Evolutionary conservation across 106 monocot species (phyloP), one percentile per base, ranked within the genome.

Genomic region (Acorus calamus): DNA sequence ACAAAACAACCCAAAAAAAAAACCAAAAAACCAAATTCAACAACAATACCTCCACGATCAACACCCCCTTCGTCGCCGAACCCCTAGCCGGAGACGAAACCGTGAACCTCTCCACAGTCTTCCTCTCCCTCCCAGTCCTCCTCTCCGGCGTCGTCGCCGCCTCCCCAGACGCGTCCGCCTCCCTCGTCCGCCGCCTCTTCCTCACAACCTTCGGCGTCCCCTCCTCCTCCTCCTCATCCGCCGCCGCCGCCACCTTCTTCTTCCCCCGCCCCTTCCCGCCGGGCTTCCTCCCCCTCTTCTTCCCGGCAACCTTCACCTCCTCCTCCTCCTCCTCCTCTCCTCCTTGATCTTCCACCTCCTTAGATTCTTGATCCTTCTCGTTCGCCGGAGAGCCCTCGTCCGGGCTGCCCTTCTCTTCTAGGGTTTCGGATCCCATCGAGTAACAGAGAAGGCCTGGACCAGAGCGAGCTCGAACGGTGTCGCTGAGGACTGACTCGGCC

Each of bases 121-220:
- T 89, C 75, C 85, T 74, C 75, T 89, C 89, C 69, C 89, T 85
- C 55, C 82, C 63, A 7, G 89, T 85, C 64, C 88, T 69, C 67
- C 84, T 80, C 4, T 10, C 4, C 48, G 1, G 48, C 65, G 13
- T 8, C 47, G 11, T 10, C 57, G 14, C 28, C 28, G 28, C 28
- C 28, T 28, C 28, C 28, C 28, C 43, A 5, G 46, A 44, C 49
- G 44, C 46, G n/a, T 49, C 42, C 51, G 42, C 66, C 67, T 66
- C 65, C 46, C 56, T 57, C 76, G 28, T 28, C 28, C 28, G 28
- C 28, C 28, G 0, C 28, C 28, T 28, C 28, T 28, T 28, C 28
- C 28, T 28, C 28, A 28, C 28, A 28, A 28, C 28, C 28, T 28
- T 69, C 65, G 7, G 51, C 64, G 44, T 62, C 61, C 53, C 42